Base-by-base conservation (phyloP, 2,329 filamentous ascomycete species). In the Aspergillus cejpii region DNA sequence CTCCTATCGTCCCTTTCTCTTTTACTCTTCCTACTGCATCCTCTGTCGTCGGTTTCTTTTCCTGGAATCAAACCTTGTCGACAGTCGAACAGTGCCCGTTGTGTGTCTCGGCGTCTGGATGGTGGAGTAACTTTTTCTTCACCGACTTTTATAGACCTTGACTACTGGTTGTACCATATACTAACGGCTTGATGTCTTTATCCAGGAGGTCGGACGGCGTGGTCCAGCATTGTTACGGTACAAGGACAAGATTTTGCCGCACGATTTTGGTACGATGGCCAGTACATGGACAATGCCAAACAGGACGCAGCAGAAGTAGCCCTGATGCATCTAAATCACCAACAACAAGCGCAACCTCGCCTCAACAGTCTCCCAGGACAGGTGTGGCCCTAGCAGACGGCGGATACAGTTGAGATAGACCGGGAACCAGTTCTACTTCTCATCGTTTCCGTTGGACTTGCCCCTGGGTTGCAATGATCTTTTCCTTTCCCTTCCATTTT, bases 251-350 rank as follows among this genome's bases (percentile, higher is more conserved):
- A 71, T 37, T 76, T 87, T 57, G 64, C 76, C n/a, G 88, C 88
- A 37, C 80, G 87, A 51, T 94, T 81, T 69, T 95, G 87, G 87
- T 95, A 94, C 69, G 89, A 94, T 66, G 88, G 88, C 49, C 81
- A 87, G 63, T 88, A 87, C 62, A 76, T 91, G 66, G 81, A 90
- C 73, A 94, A 94, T 61, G 88, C 88, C 47, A 84, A 81, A 68
- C 89, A 95, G 67, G 89, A 95, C 64, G 89, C 87, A n/a, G 88
- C 89, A 53, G 87, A 95, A 68, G 78, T 85, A 50, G 88, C 88
- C 8, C 53, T 68, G 36, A 67, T 58, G 27, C 27, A 49, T 15
- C 49, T 72, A 45, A 60, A 61, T 47, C 50, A 17, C 51, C 49
- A 19, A 39, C 54, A 21, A 42, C 54, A 37, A 56, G 61, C 28